Conservation (phyloP, 306 rosid genomes). For the Ormosia semicastrata region DNA sequence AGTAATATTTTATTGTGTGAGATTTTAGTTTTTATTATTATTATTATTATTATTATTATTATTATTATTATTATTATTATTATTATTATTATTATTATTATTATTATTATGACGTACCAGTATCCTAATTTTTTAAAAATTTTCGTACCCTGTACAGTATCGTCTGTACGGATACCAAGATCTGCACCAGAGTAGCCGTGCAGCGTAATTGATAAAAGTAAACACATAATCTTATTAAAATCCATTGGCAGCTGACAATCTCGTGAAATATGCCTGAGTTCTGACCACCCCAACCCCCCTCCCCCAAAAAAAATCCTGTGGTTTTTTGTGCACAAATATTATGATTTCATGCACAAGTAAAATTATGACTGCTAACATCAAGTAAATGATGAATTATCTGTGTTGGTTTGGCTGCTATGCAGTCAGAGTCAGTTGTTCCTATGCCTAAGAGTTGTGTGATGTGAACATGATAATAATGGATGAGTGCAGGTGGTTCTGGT, state of each 20-base stretch:
- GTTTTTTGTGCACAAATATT: neutral
- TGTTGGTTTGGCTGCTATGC: neutral
- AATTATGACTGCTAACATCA: neutral
- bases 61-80: too few species aligned
- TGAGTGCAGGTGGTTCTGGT: slow-evolving; percentile 79
- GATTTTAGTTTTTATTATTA: too few species aligned
- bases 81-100: too few species aligned
- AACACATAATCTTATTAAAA: neutral
- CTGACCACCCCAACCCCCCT: neutral
- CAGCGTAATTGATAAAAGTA: neutral
- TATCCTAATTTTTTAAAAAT: too few species aligned
- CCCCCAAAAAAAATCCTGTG: neutral
- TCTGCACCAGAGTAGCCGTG: too few species aligned
- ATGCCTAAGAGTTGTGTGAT: neutral
- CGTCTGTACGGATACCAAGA: too few species aligned
- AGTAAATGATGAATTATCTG: neutral
- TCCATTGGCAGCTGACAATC: neutral
- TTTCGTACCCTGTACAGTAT: too few species aligned
- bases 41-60: too few species aligned
- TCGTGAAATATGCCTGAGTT: neutral
- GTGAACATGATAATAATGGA: neutral
- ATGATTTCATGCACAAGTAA: neutral
- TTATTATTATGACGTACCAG: too few species aligned
- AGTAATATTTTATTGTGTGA: too few species aligned
- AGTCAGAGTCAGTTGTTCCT: neutral